These are phyloP conservation scores for Apiotrichum sp. DNA, from an alignment of 1,284 basidiomycete species.

Conservation along the genomic window DNA sequence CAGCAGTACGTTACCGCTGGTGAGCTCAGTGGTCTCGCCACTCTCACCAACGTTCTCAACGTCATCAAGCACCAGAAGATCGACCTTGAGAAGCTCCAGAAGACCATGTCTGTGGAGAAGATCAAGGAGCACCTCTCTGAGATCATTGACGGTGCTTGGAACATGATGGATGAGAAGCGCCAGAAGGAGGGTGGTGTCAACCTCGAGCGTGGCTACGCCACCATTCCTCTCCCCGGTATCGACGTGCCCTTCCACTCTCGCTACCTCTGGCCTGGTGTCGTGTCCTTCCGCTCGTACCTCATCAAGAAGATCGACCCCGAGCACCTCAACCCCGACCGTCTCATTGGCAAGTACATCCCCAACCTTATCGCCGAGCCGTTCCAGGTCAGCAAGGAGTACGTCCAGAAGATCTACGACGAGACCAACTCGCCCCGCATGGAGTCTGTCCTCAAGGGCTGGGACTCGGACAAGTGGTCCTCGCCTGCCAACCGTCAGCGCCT, in stretches of 20 bases:
- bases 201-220: slow-evolving; percentile 92
- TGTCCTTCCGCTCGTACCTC: slow-evolving; percentile 69
- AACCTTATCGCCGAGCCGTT: slow-evolving; percentile 95
- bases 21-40: slow-evolving; percentile 86
- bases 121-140: slow-evolving; percentile 63
- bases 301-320: slow-evolving; percentile 95
- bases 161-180: slow-evolving; percentile 65
- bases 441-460: slow-evolving; percentile 88
- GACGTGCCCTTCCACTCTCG: slow-evolving; percentile 98
- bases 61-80: slow-evolving; percentile 95
- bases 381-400: slow-evolving; percentile 81
- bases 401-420: slow-evolving; percentile 90
- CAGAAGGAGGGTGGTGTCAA: slow-evolving; percentile 78
- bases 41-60: slow-evolving; percentile 93
- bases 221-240: slow-evolving; percentile 92
- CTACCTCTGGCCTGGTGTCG: slow-evolving; percentile 96
- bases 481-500: slow-evolving; percentile 80
- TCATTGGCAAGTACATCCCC: slow-evolving; percentile 91
- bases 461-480: slow-evolving; percentile 79
- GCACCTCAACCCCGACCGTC: slow-evolving; percentile 83
- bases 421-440: slow-evolving; percentile 88
- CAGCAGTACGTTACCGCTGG: slow-evolving; percentile 94
- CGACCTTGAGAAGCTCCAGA: slow-evolving; percentile 77
- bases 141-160: slow-evolving; percentile 78
- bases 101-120: slow-evolving; percentile 45